phyloP scores from a whole-genome alignment of 169 alveolate genomes.

The Haemoproteus tartakovskyi region DNA sequence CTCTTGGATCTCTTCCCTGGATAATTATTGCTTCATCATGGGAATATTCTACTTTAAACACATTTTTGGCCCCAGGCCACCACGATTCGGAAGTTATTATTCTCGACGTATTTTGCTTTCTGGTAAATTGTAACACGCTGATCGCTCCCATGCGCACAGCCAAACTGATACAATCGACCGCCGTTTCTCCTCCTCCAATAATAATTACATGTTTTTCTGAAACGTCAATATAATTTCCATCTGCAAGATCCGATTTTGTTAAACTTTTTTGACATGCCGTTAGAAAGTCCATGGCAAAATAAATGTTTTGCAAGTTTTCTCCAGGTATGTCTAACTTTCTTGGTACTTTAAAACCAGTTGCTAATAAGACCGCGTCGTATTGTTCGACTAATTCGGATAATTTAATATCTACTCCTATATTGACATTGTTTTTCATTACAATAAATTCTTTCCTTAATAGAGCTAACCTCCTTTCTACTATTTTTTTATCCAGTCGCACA shows the following conservation, averaged over 20 bases:
- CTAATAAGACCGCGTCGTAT: constrained; percentile 72
- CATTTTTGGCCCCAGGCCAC: constrained; percentile 66
- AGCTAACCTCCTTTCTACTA: constrained; percentile 63
- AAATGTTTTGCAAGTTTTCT: constrained; percentile 65
- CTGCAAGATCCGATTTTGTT: constrained; percentile 48
- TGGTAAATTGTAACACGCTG: constrained; percentile 74
- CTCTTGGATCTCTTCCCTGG: constrained; percentile 77
- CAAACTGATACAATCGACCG: constrained; percentile 75
- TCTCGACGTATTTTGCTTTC: constrained; percentile 67
- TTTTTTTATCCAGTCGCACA: constrained; percentile 75
- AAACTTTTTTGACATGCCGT: constrained; percentile 67
- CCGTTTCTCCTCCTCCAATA: constrained; percentile 81
- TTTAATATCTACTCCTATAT: constrained; percentile 40
- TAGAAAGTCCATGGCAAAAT: constrained; percentile 71
- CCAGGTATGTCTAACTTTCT: constrained; percentile 61
- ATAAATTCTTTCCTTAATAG: constrained; percentile 68
- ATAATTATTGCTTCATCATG: constrained; percentile 71
- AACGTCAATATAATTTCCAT: constrained; percentile 63
- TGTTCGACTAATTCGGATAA: constrained; percentile 41
- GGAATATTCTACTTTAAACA: constrained; percentile 69
- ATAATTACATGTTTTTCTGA: constrained; percentile 74
- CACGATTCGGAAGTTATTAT: constrained; percentile 15
- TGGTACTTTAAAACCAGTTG: constrained; percentile 68
- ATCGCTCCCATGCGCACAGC: constrained; percentile 76
- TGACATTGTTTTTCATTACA: constrained; percentile 49